Evolutionary conservation across 2,329 filamentous ascomycete genomes (phyloP).

Genomic region (Capronia epimyces): DNA sequence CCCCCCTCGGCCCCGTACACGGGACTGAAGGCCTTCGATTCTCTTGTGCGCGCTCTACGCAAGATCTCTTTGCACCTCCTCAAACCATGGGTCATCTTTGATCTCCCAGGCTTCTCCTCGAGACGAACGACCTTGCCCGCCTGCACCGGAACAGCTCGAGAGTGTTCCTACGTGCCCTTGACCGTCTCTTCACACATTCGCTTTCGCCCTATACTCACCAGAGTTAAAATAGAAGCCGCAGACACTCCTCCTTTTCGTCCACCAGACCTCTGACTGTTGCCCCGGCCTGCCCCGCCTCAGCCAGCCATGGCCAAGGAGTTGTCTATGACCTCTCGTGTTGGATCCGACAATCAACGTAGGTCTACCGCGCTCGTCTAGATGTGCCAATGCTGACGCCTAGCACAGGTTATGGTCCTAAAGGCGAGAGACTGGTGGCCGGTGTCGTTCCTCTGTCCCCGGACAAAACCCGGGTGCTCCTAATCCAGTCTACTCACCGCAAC

Average conservation of each 20-base stretch:
- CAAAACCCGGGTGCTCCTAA: constrained; percentile 82
- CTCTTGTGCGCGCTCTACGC: constrained; percentile 21
- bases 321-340: constrained; percentile 44
- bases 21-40: constrained; percentile 40
- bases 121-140: constrained; percentile 19
- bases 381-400: constrained; percentile 9
- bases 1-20: constrained; percentile 37
- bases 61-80: constrained; percentile 9
- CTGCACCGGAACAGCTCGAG: constrained; percentile 22
- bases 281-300: constrained; percentile 4
- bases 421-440: constrained; percentile 90
- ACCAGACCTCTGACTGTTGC: constrained; percentile 1
- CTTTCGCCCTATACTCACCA: constrained; percentile 4
- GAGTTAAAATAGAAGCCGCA: constrained; percentile 3
- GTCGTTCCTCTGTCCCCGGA: constrained; percentile 84
- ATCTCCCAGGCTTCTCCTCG: constrained; percentile 19
- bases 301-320: constrained; percentile 22
- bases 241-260: constrained; percentile 2
- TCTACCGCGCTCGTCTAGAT: constrained; percentile 19
- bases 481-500: constrained; percentile 83
- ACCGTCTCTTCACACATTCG: constrained; percentile 21
- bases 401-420: constrained; percentile 81
- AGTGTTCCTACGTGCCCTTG: constrained; percentile 22
- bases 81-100: constrained; percentile 32
- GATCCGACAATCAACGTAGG: constrained; percentile 48